Percentiles rank a stretch among this genome's conserved stretches.
Evolutionary conservation across 441 rosid genomes (phyloP).

Genomic region (Brassica hybrid): DNA sequence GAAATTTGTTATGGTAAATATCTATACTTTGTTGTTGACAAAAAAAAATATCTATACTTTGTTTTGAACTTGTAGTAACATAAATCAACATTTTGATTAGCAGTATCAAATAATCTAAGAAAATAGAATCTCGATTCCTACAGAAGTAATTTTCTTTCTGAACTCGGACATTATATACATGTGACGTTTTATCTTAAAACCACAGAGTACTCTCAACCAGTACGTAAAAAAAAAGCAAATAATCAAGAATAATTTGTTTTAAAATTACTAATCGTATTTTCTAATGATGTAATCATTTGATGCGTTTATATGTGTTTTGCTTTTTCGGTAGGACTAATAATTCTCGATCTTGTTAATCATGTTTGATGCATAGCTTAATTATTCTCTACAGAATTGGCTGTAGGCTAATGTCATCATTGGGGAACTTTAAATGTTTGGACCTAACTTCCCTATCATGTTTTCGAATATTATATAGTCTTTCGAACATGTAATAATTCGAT

Average conservation of each 20-base stretch:
- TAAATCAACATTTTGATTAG: too few species aligned
- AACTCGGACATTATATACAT: too few species aligned
- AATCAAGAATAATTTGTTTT: neutral
- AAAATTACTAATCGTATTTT: constrained; percentile 21
- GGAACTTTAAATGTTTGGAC: constrained; percentile 40
- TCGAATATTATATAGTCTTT: constrained; percentile 35
- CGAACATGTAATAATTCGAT: constrained; percentile 27
- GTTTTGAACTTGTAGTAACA: neutral
- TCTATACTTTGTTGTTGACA: neutral
- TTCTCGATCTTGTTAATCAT: constrained; percentile 31
- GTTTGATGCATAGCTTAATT: constrained; percentile 38
- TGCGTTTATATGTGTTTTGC: constrained; percentile 27
- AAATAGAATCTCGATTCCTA: too few species aligned
- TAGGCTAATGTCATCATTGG: constrained; percentile 33
- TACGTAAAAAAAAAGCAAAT: constrained; percentile 1
- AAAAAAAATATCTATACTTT: neutral
- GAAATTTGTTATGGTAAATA: neutral
- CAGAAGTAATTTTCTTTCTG: too few species aligned
- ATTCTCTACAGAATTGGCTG: constrained; percentile 39
- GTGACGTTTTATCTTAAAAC: neutral
- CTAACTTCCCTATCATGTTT: constrained; percentile 25
- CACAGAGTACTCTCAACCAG: neutral
- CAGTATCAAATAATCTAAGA: too few species aligned
- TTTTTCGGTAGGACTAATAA: too few species aligned
- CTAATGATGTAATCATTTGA: constrained; percentile 39